Evolutionary conservation across 371 early-diverging fungal genomes (phyloP).

Genomic region (Smittium mucronatum): DNA sequence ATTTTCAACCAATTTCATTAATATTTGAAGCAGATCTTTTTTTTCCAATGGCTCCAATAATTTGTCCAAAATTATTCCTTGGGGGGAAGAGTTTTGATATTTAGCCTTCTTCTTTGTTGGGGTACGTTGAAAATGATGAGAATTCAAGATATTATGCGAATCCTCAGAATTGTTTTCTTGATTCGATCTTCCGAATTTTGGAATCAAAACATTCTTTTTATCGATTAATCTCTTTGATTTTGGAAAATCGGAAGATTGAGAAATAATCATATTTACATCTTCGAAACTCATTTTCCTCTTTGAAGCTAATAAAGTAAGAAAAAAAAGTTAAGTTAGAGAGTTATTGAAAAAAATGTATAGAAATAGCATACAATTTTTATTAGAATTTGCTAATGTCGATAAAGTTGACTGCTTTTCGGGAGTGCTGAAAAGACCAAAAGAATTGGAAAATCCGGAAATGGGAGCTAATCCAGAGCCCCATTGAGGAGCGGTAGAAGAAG

Average conservation of each 20-base stretch:
- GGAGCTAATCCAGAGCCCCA: conserved; percentile 7
- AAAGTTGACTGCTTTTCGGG: background rate
- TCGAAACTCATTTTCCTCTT: conserved; percentile 29
- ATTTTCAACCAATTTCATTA: conserved; percentile 50
- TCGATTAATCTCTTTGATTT: conserved; percentile 18
- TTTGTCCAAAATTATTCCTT: conserved; percentile 29
- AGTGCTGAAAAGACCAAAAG: background rate
- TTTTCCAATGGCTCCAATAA: conserved; percentile 53
- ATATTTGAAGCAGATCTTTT: conserved; percentile 54
- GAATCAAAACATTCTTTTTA: conserved; percentile 15
- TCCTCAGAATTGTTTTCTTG: conserved; percentile 1
- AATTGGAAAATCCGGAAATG: conserved; percentile 1
- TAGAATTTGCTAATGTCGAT: background rate
- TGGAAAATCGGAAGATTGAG: conserved; percentile 15
- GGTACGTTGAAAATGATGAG: background rate
- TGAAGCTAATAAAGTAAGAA: background rate
- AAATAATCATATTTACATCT: conserved; percentile 27
- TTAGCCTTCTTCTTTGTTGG: conserved; percentile 22
- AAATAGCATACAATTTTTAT: background rate
- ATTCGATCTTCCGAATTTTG: conserved; percentile 12
- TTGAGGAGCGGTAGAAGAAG: background rate
- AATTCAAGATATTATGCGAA: background rate
- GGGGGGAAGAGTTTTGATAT: conserved; percentile 13
- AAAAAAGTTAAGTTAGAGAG: background rate
- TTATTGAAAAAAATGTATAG: background rate